These are phyloP conservation scores for Luffa acutangula DNA, from an alignment of 306 rosid species.

Conservation along the genomic window DNA sequence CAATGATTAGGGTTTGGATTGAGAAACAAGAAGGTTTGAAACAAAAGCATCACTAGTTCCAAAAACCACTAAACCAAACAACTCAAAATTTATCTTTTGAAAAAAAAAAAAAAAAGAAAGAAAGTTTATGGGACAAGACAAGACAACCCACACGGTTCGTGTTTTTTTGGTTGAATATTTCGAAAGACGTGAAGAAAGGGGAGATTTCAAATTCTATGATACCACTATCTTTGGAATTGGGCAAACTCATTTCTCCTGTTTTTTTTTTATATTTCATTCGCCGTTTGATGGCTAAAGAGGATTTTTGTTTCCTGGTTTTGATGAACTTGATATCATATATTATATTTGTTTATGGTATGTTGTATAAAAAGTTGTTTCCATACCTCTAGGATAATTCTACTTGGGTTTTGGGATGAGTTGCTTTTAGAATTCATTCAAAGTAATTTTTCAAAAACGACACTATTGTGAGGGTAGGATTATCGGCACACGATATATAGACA, in stretches of 20 bases:
- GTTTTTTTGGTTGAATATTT: not conserved
- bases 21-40: not conserved
- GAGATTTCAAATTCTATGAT: not conserved
- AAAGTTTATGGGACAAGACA: not conserved
- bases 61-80: not conserved
- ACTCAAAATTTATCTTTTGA: not conserved
- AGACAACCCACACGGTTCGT: not conserved
- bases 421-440: no score
- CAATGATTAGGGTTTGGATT: slow-evolving; percentile 6
- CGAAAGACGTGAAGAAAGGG: not conserved
- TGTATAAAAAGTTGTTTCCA: not conserved
- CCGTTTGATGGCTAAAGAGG: not conserved
- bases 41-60: not conserved
- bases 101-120: not conserved
- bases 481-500: no score
- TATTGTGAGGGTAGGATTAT: no score
- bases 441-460: no score
- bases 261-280: not conserved
- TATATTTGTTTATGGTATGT: not conserved
- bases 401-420: no score
- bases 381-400: not conserved
- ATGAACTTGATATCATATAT: not conserved
- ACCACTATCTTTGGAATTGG: not conserved
- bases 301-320: not conserved
- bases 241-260: not conserved